phyloP scores from a whole-genome alignment of 441 rosid species.

The Cnidoscolus chayamansa region DNA sequence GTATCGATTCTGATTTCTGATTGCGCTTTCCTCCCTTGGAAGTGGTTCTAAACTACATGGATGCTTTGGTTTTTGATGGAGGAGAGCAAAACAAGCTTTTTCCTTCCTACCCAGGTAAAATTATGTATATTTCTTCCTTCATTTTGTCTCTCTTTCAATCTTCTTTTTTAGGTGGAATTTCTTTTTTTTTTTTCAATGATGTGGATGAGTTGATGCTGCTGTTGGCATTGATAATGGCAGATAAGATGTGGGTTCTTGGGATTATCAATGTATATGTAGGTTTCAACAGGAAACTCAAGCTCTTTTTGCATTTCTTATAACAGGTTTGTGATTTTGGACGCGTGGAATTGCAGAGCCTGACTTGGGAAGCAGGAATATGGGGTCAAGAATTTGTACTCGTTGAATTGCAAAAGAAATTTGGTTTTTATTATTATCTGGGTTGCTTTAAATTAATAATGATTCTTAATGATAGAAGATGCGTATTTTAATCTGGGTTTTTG shows the following conservation, averaged over 20 bases:
- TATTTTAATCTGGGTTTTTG: constrained; percentile 39
- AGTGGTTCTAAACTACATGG: constrained; percentile 14
- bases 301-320: constrained; percentile 5
- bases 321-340: constrained; percentile 29
- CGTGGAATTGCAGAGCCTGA: constrained; percentile 20
- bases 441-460: constrained; percentile 18
- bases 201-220: constrained; percentile 1
- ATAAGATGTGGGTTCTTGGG: background rate
- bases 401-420: background rate
- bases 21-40: background rate
- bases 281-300: background rate
- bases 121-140: background rate
- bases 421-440: background rate
- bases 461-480: constrained; percentile 23
- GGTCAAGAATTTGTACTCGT: constrained; percentile 16
- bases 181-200: background rate
- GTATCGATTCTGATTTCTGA: background rate
- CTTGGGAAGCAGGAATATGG: constrained; percentile 27
- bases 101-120: constrained; percentile 35
- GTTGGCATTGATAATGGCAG: constrained; percentile 3
- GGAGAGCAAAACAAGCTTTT: constrained; percentile 26
- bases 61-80: constrained; percentile 30
- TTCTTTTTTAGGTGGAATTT: background rate
- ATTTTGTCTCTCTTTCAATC: constrained; percentile 6
- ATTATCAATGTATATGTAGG: background rate